Conservation (phyloP, 805 yeast genomes). For the Candida khao-thaluensis region DNA sequence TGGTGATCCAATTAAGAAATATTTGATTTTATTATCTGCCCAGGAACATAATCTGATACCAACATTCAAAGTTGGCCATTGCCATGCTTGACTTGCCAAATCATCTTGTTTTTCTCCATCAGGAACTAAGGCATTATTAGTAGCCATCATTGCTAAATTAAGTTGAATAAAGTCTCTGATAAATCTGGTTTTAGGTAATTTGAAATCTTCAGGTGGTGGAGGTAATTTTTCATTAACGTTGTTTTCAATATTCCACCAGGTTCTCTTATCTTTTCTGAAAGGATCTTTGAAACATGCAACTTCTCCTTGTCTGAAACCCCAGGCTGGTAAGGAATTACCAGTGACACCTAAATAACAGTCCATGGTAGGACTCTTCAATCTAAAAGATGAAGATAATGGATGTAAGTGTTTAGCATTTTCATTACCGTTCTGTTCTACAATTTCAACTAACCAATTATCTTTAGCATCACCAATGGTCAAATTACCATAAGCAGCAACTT, state of each 20-base stretch:
- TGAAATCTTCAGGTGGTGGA: constrained; percentile 57
- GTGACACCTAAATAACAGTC: constrained; percentile 86
- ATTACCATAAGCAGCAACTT: constrained; percentile 75
- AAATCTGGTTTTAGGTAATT: constrained; percentile 72
- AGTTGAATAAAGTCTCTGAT: constrained; percentile 67
- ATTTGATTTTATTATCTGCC: constrained; percentile 54
- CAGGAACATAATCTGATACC: constrained; percentile 81
- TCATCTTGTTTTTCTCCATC: constrained; percentile 70
- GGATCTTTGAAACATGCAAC: constrained; percentile 74
- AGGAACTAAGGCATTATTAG: constrained; percentile 77
- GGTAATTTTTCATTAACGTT: constrained; percentile 62
- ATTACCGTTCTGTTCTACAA: constrained; percentile 55
- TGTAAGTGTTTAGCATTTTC: constrained; percentile 60
- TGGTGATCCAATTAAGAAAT: constrained; percentile 71
- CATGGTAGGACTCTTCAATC: constrained; percentile 64
- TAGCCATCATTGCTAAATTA: constrained; percentile 79
- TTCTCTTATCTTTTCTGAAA: constrained; percentile 72
- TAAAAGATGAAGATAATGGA: constrained; percentile 80
- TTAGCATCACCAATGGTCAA: constrained; percentile 62
- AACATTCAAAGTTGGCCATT: constrained; percentile 70
- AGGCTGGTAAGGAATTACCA: constrained; percentile 78
- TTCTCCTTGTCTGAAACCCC: constrained; percentile 99
- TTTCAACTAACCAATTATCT: constrained; percentile 77
- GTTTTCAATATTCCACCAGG: constrained; percentile 85
- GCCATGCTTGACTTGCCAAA: constrained; percentile 76